These are phyloP conservation scores for Actinomortierella wolfii DNA, from an alignment of 371 early-diverging fungal species.

Conservation along the genomic window DNA sequence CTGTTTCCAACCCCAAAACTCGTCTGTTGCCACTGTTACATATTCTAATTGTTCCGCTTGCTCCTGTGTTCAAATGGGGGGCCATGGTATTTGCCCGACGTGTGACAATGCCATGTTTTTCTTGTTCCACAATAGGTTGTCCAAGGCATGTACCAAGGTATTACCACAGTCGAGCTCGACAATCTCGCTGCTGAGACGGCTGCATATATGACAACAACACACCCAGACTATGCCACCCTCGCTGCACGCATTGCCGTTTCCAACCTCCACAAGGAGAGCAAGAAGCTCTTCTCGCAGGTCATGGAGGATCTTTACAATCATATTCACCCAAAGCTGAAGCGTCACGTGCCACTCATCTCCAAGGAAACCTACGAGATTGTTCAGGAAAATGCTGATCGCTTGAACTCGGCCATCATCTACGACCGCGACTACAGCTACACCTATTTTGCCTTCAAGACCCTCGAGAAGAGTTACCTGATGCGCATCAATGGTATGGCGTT, in stretches of 20 bases:
- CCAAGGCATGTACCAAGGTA: conserved; percentile 95
- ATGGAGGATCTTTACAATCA: conserved; percentile 88
- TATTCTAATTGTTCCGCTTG: too few relatives aligned
- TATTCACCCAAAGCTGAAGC: conserved; percentile 85
- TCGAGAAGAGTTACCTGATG: conserved; percentile 96
- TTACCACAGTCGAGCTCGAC: conserved; percentile 97
- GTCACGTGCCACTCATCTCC: conserved; percentile 87
- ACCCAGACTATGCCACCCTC: conserved; percentile 98
- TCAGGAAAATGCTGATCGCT: conserved; percentile 74
- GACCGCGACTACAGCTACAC: conserved; percentile 97
- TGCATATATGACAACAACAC: conserved; percentile 96
- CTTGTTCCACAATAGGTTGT: conserved; percentile 67
- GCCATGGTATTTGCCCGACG: too few relatives aligned
- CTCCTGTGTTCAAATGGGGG: too few relatives aligned
- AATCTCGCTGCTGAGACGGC: conserved; percentile 97
- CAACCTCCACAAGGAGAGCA: conserved; percentile 97
- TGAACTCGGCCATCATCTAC: conserved; percentile 94
- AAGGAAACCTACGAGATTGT: conserved; percentile 78
- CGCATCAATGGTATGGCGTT: conserved; percentile 84
- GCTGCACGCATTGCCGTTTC: conserved; percentile 98
- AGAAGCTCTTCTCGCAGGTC: conserved; percentile 89
- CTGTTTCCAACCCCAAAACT: too few relatives aligned
- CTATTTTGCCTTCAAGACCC: conserved; percentile 99
- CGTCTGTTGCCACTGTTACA: too few relatives aligned
- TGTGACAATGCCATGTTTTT: not conserved